These are phyloP conservation scores for Astrocystis sublimbata DNA, from an alignment of 495 filamentous ascomycete species.

Conservation along the genomic window DNA sequence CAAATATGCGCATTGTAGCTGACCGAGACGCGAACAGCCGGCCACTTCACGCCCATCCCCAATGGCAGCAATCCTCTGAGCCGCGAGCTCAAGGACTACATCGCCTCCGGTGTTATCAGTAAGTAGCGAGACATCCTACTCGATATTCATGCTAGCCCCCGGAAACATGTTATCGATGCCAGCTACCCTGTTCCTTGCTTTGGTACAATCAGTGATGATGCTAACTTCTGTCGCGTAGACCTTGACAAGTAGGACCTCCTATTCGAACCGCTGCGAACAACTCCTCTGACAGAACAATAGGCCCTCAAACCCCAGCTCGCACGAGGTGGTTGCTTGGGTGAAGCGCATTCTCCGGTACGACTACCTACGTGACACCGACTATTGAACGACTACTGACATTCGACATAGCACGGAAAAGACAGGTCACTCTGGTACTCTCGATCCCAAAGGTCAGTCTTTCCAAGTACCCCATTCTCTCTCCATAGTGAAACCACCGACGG, in stretches of 20 bases:
- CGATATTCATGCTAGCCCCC: neutral
- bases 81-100: slow-evolving; percentile 92
- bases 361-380: neutral
- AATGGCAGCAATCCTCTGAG: slow-evolving; percentile 81
- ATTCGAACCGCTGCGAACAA: neutral
- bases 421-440: slow-evolving; percentile 94
- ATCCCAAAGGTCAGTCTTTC: slow-evolving; percentile 53
- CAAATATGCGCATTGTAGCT: neutral
- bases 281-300: slow-evolving; percentile 15
- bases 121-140: neutral
- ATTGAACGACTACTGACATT: slow-evolving; percentile 23
- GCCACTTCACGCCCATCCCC: slow-evolving; percentile 93
- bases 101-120: slow-evolving; percentile 92
- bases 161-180: neutral
- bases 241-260: slow-evolving; percentile 67
- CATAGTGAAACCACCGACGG: neutral
- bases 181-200: neutral
- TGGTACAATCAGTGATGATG: neutral
- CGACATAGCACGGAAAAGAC: slow-evolving; percentile 83
- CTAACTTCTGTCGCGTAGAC: slow-evolving; percentile 38
- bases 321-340: slow-evolving; percentile 98
- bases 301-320: slow-evolving; percentile 93
- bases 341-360: slow-evolving; percentile 89
- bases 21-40: slow-evolving; percentile 43
- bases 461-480: neutral